A percentile compares a stretch with the other conserved stretches of the same genome.
These are phyloP conservation scores for Setaria italica DNA, from an alignment of 202 grass and related monocot species.

Conservation along the genomic window DNA sequence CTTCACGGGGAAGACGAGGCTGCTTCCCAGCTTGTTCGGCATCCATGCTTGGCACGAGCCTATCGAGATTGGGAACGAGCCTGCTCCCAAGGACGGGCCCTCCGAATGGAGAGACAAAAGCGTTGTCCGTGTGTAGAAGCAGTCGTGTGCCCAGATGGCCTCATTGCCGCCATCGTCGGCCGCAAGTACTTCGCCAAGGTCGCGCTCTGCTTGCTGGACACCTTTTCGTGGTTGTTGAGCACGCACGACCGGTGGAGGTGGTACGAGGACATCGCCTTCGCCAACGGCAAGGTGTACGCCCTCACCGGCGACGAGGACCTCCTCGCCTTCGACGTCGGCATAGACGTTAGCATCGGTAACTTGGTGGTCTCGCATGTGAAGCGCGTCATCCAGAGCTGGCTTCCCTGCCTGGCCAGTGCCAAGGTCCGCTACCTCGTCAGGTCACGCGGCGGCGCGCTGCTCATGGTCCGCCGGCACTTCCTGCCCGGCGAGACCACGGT, in stretches of 20 bases:
- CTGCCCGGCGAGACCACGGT: neutral
- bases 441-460: neutral
- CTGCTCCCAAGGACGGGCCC: neutral
- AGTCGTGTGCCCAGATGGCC: neutral
- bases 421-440: neutral
- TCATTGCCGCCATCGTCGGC: constrained; percentile 1
- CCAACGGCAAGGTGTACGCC: neutral
- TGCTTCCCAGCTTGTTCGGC: neutral
- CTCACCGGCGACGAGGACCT: neutral
- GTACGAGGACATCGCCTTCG: constrained; percentile 38
- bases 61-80: neutral
- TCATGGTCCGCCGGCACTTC: neutral
- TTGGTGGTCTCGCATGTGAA: neutral
- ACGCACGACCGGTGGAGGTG: neutral
- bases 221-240: neutral
- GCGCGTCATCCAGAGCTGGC: neutral
- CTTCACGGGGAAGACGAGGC: neutral
- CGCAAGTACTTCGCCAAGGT: constrained; percentile 1
- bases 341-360: neutral
- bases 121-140: neutral
- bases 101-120: neutral
- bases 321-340: constrained; percentile 20
- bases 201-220: neutral
- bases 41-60: neutral
- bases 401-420: neutral